Evolutionary conservation across 169 alveolate genomes (phyloP), one percentile per base, ranked within the genome.

Genomic region (Cryptosporidium parvum): DNA sequence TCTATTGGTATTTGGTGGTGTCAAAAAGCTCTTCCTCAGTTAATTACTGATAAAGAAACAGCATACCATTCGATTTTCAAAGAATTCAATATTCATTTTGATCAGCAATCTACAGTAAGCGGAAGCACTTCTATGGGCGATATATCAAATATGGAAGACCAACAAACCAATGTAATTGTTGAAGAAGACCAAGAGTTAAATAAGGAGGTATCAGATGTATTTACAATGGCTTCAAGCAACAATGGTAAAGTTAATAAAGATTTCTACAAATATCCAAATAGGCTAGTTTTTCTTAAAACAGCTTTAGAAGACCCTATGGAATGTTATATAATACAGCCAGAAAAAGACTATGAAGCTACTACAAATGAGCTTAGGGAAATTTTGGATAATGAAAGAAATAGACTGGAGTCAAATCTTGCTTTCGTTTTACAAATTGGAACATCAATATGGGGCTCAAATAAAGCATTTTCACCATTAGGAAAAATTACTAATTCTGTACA

Each of bases 1-100:
- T 51, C 73, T 10, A 21, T 80, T 3, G 65, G 80, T 21, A 80
- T 80, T 62, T 80, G 89, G 89, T 80, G 89, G 89, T 80, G 89
- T 10, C 89, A 80, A 44, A 80, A 80, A 8, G 89, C 89, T 8
- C 75, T 80, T 23, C 89, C 89, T 48, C 89, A 80, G 56, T 56
- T 80, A 6, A 80, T 80, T 26, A 80, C 89, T 16, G 89, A 80
- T 31, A 80, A 59, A 58, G 89, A 80, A 35, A 80, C 89, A 3
- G 89, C 75, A 3, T 80, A 59, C 37, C 89, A 80, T 16, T 44
- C 89, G 0, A 61, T 80, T 31, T 62, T 80, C 23, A 59, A 80
- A 42, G 89, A 80, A 14, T 80, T 80, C 26, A 26, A 69, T 39
- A 10, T 69, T 12, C 37, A 69, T 37, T 3, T 42, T 21, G 58